These are phyloP conservation scores for Dactylorhiza incarnata DNA, from an alignment of 106 monocot species.

Conservation along the genomic window DNA sequence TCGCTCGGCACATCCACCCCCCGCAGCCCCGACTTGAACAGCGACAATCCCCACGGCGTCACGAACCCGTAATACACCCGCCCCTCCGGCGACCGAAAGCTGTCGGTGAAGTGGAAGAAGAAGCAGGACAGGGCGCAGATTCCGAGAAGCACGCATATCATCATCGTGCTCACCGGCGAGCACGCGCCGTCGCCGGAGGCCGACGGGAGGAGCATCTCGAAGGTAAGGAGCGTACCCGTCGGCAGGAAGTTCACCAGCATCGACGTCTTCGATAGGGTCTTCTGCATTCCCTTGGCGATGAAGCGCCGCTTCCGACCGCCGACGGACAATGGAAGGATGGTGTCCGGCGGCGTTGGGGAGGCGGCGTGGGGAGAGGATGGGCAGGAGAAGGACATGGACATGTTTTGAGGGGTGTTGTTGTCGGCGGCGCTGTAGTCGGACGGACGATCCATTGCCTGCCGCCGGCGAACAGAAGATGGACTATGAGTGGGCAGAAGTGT, in stretches of 20 bases:
- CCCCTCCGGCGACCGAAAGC: slow-evolving; percentile 67
- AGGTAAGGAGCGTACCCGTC: slow-evolving; percentile 88
- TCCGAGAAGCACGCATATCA: slow-evolving; percentile 62
- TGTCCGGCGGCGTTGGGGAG: background rate
- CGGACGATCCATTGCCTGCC: background rate
- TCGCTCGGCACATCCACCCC: slow-evolving; percentile 63
- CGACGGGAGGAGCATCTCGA: slow-evolving; percentile 88
- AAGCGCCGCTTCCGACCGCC: slow-evolving; percentile 17
- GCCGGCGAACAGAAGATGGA: too few relatives aligned
- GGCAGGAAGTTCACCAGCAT: slow-evolving; percentile 92
- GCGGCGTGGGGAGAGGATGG: slow-evolving; percentile 21
- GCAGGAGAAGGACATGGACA: slow-evolving; percentile 13
- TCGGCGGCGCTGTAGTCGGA: background rate
- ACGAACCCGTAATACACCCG: slow-evolving; percentile 88
- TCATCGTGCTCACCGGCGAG: slow-evolving; percentile 51
- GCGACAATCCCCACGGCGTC: slow-evolving; percentile 64
- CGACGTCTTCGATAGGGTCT: slow-evolving; percentile 83
- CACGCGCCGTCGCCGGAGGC: slow-evolving; percentile 69
- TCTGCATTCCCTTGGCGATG: slow-evolving; percentile 69
- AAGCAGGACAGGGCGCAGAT: slow-evolving; percentile 77
- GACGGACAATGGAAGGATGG: background rate
- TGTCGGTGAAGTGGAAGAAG: slow-evolving; percentile 99
- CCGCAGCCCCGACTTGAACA: slow-evolving; percentile 62
- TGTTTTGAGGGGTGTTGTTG: background rate
- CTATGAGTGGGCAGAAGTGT: too few relatives aligned